Percentiles rank a stretch among this genome's conserved stretches.
Evolutionary conservation across 1,139 yeast species (phyloP).

Genomic region (Lodderomyces jiufengensis): DNA sequence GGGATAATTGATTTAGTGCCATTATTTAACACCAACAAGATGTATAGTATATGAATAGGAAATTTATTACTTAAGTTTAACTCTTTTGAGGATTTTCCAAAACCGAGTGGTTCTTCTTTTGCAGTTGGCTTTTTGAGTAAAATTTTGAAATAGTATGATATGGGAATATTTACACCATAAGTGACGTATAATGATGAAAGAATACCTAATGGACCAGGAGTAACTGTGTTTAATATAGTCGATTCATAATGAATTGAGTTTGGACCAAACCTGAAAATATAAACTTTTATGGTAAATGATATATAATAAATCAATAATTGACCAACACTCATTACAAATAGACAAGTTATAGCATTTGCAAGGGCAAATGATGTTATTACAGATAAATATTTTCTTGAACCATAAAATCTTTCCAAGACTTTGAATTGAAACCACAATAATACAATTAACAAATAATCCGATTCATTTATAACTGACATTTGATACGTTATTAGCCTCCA

Average conservation of each 20-base stretch:
- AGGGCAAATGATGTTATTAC: conserved; percentile 28
- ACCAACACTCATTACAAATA: conserved; percentile 37
- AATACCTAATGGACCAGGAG: conserved; percentile 64
- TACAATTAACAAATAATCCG: conserved; percentile 54
- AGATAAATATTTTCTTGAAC: conserved; percentile 55
- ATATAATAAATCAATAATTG: conserved; percentile 30
- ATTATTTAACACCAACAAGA: conserved; percentile 51
- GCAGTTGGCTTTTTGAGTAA: conserved; percentile 26
- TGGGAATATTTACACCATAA: conserved; percentile 56
- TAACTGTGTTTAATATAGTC: conserved; percentile 34
- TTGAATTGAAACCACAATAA: conserved; percentile 58
- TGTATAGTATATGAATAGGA: conserved; percentile 49
- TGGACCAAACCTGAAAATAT: conserved; percentile 11
- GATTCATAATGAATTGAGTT: conserved; percentile 18
- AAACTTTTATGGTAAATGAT: conserved; percentile 21
- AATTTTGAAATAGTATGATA: conserved; percentile 56
- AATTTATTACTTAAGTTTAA: conserved; percentile 54
- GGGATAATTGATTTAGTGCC: conserved; percentile 51
- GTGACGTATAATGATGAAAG: conserved; percentile 58
- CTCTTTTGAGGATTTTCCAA: conserved; percentile 17
- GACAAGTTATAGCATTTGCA: conserved; percentile 33
- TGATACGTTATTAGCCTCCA: conserved; percentile 64
- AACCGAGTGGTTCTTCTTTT: conserved; percentile 4
- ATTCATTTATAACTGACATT: conserved; percentile 57
- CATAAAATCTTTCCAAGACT: conserved; percentile 61